A percentile compares a stretch with the other conserved stretches of the same genome.
These are phyloP conservation scores for Paraphoma sp. DNA, from an alignment of 2,329 filamentous ascomycete species.

Conservation along the genomic window DNA sequence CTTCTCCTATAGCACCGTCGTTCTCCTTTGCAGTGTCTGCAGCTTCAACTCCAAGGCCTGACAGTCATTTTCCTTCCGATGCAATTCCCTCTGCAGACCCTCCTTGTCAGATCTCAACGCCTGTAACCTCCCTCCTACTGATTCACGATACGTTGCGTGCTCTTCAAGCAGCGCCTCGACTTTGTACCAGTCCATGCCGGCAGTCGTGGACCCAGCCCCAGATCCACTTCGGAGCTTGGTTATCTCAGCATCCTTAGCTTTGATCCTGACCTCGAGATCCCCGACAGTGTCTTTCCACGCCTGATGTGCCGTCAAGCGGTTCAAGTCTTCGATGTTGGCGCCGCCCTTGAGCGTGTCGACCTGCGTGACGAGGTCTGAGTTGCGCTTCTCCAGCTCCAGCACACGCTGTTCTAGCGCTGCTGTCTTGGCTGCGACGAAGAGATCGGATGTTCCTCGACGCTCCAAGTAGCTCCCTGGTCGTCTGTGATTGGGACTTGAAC, in stretches of 20 bases:
- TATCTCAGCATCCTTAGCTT: conserved; percentile 40
- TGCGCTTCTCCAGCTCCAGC: conserved; percentile 51
- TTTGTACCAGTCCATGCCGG: conserved; percentile 37
- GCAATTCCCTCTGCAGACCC: conserved; percentile 46
- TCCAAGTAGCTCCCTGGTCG: conserved; percentile 43
- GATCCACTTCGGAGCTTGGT: conserved; percentile 19
- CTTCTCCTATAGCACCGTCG: conserved; percentile 10
- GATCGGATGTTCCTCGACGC: conserved; percentile 44
- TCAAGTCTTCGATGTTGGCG: conserved; percentile 39
- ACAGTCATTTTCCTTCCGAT: conserved; percentile 49
- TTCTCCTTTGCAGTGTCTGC: conserved; percentile 39
- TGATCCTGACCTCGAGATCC: conserved; percentile 37
- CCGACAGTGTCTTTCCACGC: conserved; percentile 44
- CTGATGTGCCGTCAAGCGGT: conserved; percentile 43
- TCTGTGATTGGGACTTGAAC: conserved; percentile 32
- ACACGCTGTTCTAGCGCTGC: conserved; percentile 53
- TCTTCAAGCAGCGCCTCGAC: conserved; percentile 51
- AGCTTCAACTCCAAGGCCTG: conserved; percentile 46
- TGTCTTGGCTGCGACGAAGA: conserved; percentile 51
- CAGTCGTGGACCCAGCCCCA: conserved; percentile 4
- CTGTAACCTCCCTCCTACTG: conserved; percentile 45
- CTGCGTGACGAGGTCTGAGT: conserved; percentile 44
- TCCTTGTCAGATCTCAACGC: conserved; percentile 51
- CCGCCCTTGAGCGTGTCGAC: conserved; percentile 37
- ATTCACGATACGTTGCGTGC: conserved; percentile 47